Percentiles rank a stretch among this genome's conserved stretches.
These are phyloP conservation scores for Penicillium pancosmium DNA, from an alignment of 495 filamentous ascomycete species.

Conservation along the genomic window DNA sequence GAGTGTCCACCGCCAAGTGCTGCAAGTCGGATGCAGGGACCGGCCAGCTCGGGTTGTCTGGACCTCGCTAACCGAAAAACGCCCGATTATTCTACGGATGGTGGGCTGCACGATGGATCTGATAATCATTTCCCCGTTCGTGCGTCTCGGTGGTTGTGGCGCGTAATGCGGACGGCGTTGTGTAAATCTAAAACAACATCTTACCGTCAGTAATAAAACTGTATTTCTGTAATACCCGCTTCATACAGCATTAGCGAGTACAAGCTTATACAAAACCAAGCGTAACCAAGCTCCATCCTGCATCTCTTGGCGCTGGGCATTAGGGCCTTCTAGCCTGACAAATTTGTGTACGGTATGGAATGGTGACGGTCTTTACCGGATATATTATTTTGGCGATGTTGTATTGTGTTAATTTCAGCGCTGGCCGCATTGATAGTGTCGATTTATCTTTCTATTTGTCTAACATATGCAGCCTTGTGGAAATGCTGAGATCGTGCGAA, in stretches of 20 bases:
- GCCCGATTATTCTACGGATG: background rate
- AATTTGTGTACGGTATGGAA: background rate
- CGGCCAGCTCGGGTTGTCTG: background rate
- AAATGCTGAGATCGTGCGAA: background rate
- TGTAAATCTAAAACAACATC: background rate
- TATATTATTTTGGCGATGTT: background rate
- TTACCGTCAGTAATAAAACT: background rate
- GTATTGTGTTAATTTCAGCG: background rate
- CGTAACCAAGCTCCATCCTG: slow-evolving; percentile 2
- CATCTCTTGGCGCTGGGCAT: background rate
- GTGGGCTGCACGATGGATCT: background rate
- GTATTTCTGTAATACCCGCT: background rate
- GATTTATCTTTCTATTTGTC: background rate
- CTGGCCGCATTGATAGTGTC: background rate
- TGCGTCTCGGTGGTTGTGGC: background rate
- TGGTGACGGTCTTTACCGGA: background rate
- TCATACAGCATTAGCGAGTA: background rate
- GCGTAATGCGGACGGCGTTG: background rate
- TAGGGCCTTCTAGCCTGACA: background rate
- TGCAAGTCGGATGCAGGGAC: background rate
- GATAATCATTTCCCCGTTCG: slow-evolving; percentile 7
- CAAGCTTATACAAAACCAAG: slow-evolving; percentile 7
- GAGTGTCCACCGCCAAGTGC: slow-evolving; percentile 1
- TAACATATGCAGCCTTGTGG: background rate
- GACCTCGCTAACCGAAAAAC: background rate